These are phyloP conservation scores for Coemansia sp. DNA, from an alignment of 192 early-diverging fungal species.

Conservation along the genomic window DNA sequence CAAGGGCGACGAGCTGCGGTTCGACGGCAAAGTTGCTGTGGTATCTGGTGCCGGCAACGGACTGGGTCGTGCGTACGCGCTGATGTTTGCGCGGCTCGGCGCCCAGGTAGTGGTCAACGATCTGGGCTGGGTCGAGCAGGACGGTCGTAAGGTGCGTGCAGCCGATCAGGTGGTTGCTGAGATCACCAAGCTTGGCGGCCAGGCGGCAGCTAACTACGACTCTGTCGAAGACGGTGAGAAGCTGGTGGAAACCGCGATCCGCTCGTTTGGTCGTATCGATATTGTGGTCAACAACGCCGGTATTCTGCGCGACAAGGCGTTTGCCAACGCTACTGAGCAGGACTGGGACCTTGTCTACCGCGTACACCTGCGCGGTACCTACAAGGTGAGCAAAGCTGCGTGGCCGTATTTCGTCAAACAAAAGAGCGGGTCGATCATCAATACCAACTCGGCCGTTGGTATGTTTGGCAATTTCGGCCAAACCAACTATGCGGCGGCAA, in stretches of 20 bases:
- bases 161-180: slow-evolving; percentile 83
- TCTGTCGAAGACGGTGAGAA: slow-evolving; percentile 98
- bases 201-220: slow-evolving; percentile 89
- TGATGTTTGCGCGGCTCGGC: slow-evolving; percentile 80
- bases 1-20: slow-evolving; percentile 61
- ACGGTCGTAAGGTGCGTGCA: slow-evolving; percentile 48
- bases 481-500: slow-evolving; percentile 94
- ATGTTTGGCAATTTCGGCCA: slow-evolving; percentile 94
- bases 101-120: slow-evolving; percentile 94
- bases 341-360: slow-evolving; percentile 95
- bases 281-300: slow-evolving; percentile 97
- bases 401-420: slow-evolving; percentile 95
- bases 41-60: slow-evolving; percentile 93
- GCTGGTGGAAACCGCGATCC: slow-evolving; percentile 87
- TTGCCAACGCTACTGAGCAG: slow-evolving; percentile 82
- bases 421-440: slow-evolving; percentile 93
- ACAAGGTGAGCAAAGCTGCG: slow-evolving; percentile 93
- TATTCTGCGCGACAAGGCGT: slow-evolving; percentile 94
- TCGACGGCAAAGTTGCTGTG: slow-evolving; percentile 79
- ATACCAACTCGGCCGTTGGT: slow-evolving; percentile 92
- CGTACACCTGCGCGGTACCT: slow-evolving; percentile 91
- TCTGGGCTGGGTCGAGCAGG: slow-evolving; percentile 64
- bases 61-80: slow-evolving; percentile 88
- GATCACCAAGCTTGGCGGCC: slow-evolving; percentile 77
- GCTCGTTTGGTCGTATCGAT: slow-evolving; percentile 77